These are phyloP conservation scores for Polytrichum formosum DNA, from an alignment of 225 moss, liverwort and hornwort species.

Conservation along the genomic window DNA sequence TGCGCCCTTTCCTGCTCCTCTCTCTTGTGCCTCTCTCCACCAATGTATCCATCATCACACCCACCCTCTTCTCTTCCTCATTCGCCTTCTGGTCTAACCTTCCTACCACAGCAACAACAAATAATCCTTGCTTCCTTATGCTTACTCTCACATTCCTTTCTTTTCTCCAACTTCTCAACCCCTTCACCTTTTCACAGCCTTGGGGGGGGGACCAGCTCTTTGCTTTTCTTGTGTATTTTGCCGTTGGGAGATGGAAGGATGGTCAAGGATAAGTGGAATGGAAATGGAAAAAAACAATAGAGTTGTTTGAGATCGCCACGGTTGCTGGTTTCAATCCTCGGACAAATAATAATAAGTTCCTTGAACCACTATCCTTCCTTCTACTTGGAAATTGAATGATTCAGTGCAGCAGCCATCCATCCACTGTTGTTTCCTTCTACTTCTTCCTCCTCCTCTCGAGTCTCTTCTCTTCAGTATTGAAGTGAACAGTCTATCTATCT, in stretches of 20 bases:
- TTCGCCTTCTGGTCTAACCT: conserved; percentile 14
- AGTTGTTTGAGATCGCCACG: no score
- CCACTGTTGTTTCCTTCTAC: no score
- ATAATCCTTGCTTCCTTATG: background rate
- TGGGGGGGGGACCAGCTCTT: background rate
- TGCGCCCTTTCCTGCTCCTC: conserved; percentile 33
- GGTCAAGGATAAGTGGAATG: background rate
- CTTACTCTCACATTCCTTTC: background rate
- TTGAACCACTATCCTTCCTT: no score
- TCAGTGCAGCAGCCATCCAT: no score
- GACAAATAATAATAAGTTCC: no score
- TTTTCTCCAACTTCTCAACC: background rate
- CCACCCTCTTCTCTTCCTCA: conserved; percentile 32
- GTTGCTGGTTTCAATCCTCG: no score
- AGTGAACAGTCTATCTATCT: no score
- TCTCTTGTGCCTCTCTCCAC: conserved; percentile 28
- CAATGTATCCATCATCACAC: conserved; percentile 45
- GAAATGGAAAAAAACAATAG: no score
- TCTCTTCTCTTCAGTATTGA: no score
- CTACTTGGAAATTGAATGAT: no score
- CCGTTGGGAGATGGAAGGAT: background rate
- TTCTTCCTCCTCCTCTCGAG: no score
- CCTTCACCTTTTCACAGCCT: background rate
- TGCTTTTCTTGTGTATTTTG: background rate
- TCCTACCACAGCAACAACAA: conserved; percentile 1